Base-by-base conservation (phyloP, 495 filamentous ascomycete genomes). In the Annulohypoxylon stygium region DNA sequence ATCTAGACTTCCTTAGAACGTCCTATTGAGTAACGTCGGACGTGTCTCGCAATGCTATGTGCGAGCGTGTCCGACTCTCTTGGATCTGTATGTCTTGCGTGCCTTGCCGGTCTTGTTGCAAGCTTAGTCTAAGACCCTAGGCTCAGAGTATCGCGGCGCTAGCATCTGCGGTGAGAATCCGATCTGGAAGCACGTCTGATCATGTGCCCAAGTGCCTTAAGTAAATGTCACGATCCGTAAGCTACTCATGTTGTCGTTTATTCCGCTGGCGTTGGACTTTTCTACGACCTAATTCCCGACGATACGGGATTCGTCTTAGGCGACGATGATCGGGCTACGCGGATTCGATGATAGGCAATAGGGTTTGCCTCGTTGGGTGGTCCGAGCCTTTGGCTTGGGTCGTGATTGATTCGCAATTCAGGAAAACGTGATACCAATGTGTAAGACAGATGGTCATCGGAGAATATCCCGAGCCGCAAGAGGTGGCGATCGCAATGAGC, bases 111-210 rank as follows among this genome's bases (percentile, higher is more conserved):
- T 69, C 51, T 54, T 9, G 43, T 64, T 55, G 48, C 45, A 61
- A 67, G n/a, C 63, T 34, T 50, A 34, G 16, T 36, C 18, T 48
- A 55, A 47, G 43, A 47, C 43, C 16, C 43, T 47, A 18, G n/a
- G 43, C 43, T 43, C 39, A 43, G 14, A 43, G 43, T 12, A 9
- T 47, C 5, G 43, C 43, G 43, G 43, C 51, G 51, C 26, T 66
- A 53, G 54, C 36, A n/a, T 58, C 47, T 70, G 71, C 71, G 41
- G 71, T 67, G 67, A 63, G 67, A 60, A 67, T 58, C 71, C 55
- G 48, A 70, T 74, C 63, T 60, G 63, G 66, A 67, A 62, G 33
- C 50, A 58, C 41, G 34, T 3, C 34, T 69, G 67, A 66, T 70
- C 71, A 65, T 70, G 71, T 74, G 58, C 63, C 62, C 58, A 43